phyloP scores from a whole-genome alignment of 2,329 filamentous ascomycete genomes.

The Fusarium siculi region DNA sequence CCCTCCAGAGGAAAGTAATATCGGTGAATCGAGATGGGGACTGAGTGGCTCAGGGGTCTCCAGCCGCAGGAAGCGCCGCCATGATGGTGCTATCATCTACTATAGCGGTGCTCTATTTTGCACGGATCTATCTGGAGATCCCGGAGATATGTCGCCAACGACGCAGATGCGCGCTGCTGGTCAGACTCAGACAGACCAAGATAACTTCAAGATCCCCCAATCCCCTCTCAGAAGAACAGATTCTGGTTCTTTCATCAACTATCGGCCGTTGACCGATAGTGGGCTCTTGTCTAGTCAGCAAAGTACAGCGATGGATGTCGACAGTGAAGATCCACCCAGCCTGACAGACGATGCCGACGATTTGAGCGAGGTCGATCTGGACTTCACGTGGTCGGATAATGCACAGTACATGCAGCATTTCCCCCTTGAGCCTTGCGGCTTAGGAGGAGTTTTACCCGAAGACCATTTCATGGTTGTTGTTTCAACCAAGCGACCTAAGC shows the following conservation, averaged over 20 bases:
- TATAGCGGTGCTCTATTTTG: constrained; percentile 84
- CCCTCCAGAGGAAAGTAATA: constrained; percentile 59
- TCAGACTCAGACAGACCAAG: constrained; percentile 46
- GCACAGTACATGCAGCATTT: constrained; percentile 52
- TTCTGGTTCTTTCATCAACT: constrained; percentile 63
- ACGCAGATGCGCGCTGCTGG: constrained; percentile 61
- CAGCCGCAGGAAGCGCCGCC: constrained; percentile 63
- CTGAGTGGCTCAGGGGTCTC: constrained; percentile 60
- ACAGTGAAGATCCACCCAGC: constrained; percentile 43
- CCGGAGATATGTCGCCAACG: constrained; percentile 58
- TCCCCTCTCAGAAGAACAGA: constrained; percentile 52
- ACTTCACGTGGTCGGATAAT: constrained; percentile 59
- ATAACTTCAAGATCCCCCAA: constrained; percentile 30
- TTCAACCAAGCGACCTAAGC: constrained; percentile 57
- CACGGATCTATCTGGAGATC: constrained; percentile 80
- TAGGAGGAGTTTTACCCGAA: constrained; percentile 70
- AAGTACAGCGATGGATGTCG: constrained; percentile 46
- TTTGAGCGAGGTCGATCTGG: constrained; percentile 54
- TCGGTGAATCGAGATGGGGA: constrained; percentile 59
- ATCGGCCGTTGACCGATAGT: constrained; percentile 61
- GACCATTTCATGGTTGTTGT: constrained; percentile 71
- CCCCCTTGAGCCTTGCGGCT: constrained; percentile 65
- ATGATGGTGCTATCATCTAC: constrained; percentile 83
- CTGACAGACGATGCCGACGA: constrained; percentile 51
- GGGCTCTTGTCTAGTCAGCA: constrained; percentile 14